These are phyloP conservation scores for Panaeolus cyanescens DNA, from an alignment of 768 basidiomycete species.

Conservation along the genomic window DNA sequence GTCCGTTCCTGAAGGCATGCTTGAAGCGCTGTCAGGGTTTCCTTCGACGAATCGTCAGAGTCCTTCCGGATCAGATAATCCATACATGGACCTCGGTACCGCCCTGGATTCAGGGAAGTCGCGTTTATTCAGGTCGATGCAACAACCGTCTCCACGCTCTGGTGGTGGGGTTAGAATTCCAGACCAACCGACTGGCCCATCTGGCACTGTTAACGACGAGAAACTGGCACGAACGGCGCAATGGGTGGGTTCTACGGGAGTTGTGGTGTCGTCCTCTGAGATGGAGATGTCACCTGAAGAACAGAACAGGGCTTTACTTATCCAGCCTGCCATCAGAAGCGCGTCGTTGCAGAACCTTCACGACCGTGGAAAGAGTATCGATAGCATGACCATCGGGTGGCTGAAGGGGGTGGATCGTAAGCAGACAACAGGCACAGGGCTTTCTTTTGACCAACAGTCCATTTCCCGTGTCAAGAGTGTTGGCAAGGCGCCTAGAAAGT, in stretches of 20 bases:
- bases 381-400: slow-evolving; percentile 18
- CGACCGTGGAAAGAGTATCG: slow-evolving; percentile 22
- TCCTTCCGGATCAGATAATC: background rate
- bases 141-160: background rate
- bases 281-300: background rate
- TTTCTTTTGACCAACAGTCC: slow-evolving; percentile 7
- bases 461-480: slow-evolving; percentile 38
- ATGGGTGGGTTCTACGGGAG: background rate
- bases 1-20: background rate
- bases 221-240: background rate
- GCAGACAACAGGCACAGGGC: background rate
- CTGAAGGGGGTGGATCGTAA: slow-evolving; percentile 9
- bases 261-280: background rate
- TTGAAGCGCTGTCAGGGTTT: background rate
- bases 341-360: slow-evolving; percentile 20
- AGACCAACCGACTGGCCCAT: too few species aligned
- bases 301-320: background rate
- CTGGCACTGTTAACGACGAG: background rate
- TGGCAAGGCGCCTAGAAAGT: slow-evolving; percentile 37
- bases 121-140: slow-evolving; percentile 15
- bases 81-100: background rate
- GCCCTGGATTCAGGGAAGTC: slow-evolving; percentile 10
- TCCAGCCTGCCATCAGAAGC: background rate
- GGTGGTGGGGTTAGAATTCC: background rate
- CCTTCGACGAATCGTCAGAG: background rate